Conservation (phyloP, 2,329 filamentous ascomycete species). For the Chalara sp. region DNA sequence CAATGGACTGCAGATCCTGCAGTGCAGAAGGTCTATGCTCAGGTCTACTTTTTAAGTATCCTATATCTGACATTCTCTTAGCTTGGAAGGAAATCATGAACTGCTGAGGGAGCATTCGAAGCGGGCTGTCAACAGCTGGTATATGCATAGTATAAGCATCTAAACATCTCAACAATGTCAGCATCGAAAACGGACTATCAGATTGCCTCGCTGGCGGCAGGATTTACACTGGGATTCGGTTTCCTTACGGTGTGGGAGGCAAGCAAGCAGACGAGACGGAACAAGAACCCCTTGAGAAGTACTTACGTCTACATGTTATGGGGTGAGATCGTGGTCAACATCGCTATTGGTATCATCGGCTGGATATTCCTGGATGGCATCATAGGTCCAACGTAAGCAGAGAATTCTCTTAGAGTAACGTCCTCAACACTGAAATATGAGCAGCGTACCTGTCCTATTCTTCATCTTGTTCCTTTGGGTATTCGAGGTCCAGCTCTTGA, state of each 20-base stretch:
- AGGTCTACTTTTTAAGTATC: too few relatives aligned
- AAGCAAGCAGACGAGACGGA: constrained; percentile 25
- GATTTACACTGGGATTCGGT: constrained; percentile 28
- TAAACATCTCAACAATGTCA: too few relatives aligned
- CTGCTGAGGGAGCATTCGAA: too few relatives aligned
- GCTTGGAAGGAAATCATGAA: too few relatives aligned
- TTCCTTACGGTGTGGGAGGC: constrained; percentile 29
- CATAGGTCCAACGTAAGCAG: constrained; percentile 21
- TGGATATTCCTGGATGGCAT: constrained; percentile 32
- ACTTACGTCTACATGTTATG: constrained; percentile 35
- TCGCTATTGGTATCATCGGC: constrained; percentile 31
- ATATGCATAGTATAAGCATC: too few relatives aligned
- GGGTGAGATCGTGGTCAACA: constrained; percentile 34
- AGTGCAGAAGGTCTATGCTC: too few relatives aligned
- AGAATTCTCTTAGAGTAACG: not conserved
- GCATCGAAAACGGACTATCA: not conserved
- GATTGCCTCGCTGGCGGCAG: constrained; percentile 28
- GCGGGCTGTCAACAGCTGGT: too few relatives aligned
- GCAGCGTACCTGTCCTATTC: constrained; percentile 3
- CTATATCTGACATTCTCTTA: too few relatives aligned
- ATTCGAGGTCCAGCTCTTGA: constrained; percentile 38
- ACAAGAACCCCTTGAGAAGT: constrained; percentile 18
- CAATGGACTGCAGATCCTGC: too few relatives aligned
- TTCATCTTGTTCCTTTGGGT: constrained; percentile 9
- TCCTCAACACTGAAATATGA: not conserved